Conservation (phyloP, 805 yeast genomes). For the Ogataea trehalophila region DNA sequence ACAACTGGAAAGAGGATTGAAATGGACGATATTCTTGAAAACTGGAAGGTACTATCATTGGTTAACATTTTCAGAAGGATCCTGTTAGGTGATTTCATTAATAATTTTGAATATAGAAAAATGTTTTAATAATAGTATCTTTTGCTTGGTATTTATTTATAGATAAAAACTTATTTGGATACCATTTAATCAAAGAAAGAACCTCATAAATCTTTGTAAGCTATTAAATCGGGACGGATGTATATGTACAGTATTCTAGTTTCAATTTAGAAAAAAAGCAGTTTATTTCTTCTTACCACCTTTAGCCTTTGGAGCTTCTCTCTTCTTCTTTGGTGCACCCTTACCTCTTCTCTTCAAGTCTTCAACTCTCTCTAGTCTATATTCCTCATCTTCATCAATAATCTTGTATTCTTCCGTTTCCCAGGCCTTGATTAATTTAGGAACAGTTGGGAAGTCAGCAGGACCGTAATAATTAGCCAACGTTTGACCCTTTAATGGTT, state of each 20-base stretch:
- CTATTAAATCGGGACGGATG: too few species aligned
- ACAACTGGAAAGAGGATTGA: neutral
- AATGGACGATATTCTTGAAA: slow-evolving; percentile 12
- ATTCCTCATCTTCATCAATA: slow-evolving; percentile 63
- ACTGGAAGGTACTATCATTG: slow-evolving; percentile 25
- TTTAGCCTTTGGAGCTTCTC: slow-evolving; percentile 33
- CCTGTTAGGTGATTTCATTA: slow-evolving; percentile 27
- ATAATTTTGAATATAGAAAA: slow-evolving; percentile 26
- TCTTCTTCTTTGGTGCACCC: slow-evolving; percentile 80
- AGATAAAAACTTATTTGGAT: neutral
- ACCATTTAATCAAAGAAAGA: too few species aligned
- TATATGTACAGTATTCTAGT: neutral
- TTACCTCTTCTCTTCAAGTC: slow-evolving; percentile 79
- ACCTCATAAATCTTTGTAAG: too few species aligned
- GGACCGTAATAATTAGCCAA: slow-evolving; percentile 71
- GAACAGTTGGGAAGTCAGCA: slow-evolving; percentile 59
- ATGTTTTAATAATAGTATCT: slow-evolving; percentile 22
- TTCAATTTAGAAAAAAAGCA: neutral
- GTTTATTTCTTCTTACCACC: slow-evolving; percentile 32
- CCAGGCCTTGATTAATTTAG: slow-evolving; percentile 23
- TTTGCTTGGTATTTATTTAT: neutral
- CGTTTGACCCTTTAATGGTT: slow-evolving; percentile 70
- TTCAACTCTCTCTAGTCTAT: slow-evolving; percentile 60
- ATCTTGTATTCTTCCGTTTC: slow-evolving; percentile 34
- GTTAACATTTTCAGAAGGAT: slow-evolving; percentile 17